Percentiles rank a stretch among this genome's conserved stretches.
phyloP scores from a whole-genome alignment of 176 grass and related monocot genomes.

The Aegilops bicornis region DNA sequence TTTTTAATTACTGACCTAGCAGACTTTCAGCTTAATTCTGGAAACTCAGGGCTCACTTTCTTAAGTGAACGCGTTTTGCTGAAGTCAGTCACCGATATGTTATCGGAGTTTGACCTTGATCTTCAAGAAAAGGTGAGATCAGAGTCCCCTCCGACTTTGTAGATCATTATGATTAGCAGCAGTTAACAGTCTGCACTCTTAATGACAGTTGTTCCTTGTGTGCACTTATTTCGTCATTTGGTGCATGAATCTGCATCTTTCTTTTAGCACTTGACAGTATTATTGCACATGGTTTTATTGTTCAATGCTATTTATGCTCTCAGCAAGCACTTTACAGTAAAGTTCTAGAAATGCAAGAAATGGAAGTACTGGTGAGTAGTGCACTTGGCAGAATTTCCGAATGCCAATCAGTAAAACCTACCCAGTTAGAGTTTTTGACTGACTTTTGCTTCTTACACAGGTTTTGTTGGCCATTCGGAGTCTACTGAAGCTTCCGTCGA shows the following conservation, averaged over 20 bases:
- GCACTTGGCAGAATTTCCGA: not conserved
- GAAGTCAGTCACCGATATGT: slow-evolving; percentile 61
- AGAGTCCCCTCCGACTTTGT: not conserved
- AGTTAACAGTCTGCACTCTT: not conserved
- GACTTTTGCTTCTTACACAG: slow-evolving; percentile 25
- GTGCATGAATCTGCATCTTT: not conserved
- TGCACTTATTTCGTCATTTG: not conserved
- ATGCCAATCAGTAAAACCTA: not conserved
- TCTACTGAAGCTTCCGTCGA: slow-evolving; percentile 58
- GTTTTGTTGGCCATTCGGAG: slow-evolving; percentile 71
- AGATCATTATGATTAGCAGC: not conserved
- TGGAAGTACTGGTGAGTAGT: not conserved
- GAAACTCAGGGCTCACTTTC: slow-evolving; percentile 45
- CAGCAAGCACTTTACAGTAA: not conserved
- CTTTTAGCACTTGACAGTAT: not conserved
- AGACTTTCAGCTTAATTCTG: slow-evolving; percentile 65
- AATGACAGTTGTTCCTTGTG: not conserved
- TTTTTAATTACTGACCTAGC: slow-evolving; percentile 74
- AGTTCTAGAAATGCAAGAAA: not conserved
- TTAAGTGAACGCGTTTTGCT: slow-evolving; percentile 66
- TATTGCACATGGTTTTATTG: no score
- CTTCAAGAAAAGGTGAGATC: slow-evolving; percentile 82
- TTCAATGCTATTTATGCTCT: not conserved
- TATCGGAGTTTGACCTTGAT: slow-evolving; percentile 69
- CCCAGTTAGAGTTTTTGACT: not conserved